Evolutionary conservation across 106 monocot species (phyloP), one percentile per base, ranked within the genome.

Genomic region (Iris macrosiphon): DNA sequence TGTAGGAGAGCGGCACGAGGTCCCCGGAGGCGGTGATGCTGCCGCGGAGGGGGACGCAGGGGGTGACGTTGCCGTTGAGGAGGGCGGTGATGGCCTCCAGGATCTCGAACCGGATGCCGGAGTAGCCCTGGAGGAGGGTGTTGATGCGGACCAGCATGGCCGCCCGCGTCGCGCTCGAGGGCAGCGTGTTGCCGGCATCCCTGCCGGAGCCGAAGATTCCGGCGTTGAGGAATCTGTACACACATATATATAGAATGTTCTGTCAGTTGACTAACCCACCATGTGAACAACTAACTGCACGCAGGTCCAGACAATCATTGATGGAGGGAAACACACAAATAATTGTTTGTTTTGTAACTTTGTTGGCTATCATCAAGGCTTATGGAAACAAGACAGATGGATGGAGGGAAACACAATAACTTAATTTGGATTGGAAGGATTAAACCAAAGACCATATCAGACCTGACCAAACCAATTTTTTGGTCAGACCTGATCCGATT

Each of bases 41-140:
- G 1, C 79, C 79, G 1, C 79, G 68, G n/a, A 73, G 73, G 1
- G 79, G 72, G 4, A 79, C 32, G 28, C 45, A 63, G 11, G 68
- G 79, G 39, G 68, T 70, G 19, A 74, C 7, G 43, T 66, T 60
- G 31, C 50, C 11, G 65, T 80, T 80, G 23, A 80, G 64, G 33
- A 80, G 74, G 54, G 57, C 50, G 21, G 68, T 48, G 28, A 80
- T 80, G 32, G 74, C 73, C 29, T 80, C 74, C 2, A 74, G 68
- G 17, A 79, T 42, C 73, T 73, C 79, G 64, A 73, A 79, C 16
- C 79, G 68, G 68, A 80, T 80, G 8, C 79, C 79, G 12, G 79
- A 89, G 65, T 84, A 89, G 16, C 94, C 94, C 52, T 95, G 94
- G 8, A 95, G 59, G 38, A 95, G 89, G 22, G 93, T 93, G 83